Evolutionary conservation across 441 rosid species (phyloP), one percentile per base, ranked within the genome.

Genomic region (Mallotus japonicus): DNA sequence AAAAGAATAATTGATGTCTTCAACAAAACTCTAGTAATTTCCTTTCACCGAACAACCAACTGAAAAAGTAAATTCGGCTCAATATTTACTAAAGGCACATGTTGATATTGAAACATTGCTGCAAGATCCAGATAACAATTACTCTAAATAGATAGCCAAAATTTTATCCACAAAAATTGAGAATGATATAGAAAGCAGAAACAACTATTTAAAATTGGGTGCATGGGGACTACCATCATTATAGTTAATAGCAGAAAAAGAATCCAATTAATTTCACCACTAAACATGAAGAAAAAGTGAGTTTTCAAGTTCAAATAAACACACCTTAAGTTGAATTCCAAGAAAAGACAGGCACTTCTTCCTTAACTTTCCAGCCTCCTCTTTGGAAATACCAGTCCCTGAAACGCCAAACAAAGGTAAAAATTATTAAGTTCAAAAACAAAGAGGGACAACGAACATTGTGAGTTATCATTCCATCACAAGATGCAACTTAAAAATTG

Each of bases 351-450:
- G 76, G 81, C 97, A 89, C 77, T 82, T 86, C 76, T 86, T 86
- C 77, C 92, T 87, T 76, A 92, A 75, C 65, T 82, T 78, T 75
- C 71, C 79, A 73, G 95, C 90, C 61, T 92, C 96, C 68, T 61
- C 82, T 79, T 83, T 85, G 60, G 93, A 85, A 55, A 93, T 76
- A 70, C 97, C 95, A 67, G 96, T 92, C 69, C 99, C 97, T 89
- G 77, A 71, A 65, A 69, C 56, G 65, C 61, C 76, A 70, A n/a
- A 63, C 71, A 32, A 47, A 49, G 24, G 16, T 67, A 47, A 15
- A 46, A 54, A 11, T 4, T 55, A 10, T n/a, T 55, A 44, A 61
- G 59, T 61, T 42, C 34, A 40, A 47, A 60, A 34, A 20, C 12
- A n/a, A 28, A 68, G 50, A 37, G 75, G n/a, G 51, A 34, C 42